Conservation (phyloP, 768 basidiomycete species). For the Mycena venus region DNA sequence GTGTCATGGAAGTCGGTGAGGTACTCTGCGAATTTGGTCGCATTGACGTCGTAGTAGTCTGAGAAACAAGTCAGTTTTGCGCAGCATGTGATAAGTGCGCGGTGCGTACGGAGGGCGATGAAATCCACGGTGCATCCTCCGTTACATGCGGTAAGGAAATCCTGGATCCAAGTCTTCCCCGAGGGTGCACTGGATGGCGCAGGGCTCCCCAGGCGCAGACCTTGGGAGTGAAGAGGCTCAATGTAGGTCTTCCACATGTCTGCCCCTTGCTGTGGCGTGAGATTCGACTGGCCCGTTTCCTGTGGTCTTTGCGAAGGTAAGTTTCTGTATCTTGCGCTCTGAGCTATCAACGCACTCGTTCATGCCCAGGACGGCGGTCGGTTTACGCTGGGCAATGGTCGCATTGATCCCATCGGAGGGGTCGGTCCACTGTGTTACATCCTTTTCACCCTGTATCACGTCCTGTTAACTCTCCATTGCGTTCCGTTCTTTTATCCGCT, state of each 20-base stretch:
- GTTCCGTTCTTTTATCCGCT: too few species aligned
- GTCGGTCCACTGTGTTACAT: slow-evolving; percentile 54
- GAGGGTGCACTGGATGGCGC: slow-evolving; percentile 65
- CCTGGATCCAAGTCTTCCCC: slow-evolving; percentile 67
- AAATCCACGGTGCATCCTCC: slow-evolving; percentile 70
- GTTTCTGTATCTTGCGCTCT: not conserved
- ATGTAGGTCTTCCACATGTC: slow-evolving; percentile 65
- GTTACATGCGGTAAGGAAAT: slow-evolving; percentile 64
- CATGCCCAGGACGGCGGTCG: slow-evolving; percentile 63
- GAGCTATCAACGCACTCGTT: slow-evolving; percentile 57
- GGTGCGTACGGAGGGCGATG: slow-evolving; percentile 63
- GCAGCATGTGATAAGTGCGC: slow-evolving; percentile 38
- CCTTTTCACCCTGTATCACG: slow-evolving; percentile 52
- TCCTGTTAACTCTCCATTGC: too few species aligned
- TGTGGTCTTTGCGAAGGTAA: slow-evolving; percentile 38
- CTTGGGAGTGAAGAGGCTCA: slow-evolving; percentile 61
- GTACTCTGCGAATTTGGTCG: slow-evolving; percentile 60
- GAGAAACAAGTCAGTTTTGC: not conserved
- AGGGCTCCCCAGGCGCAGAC: slow-evolving; percentile 65
- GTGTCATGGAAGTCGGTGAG: slow-evolving; percentile 63
- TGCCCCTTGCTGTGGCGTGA: slow-evolving; percentile 63
- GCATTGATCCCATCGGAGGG: slow-evolving; percentile 50
- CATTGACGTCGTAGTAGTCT: slow-evolving; percentile 69
- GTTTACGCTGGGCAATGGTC: slow-evolving; percentile 50
- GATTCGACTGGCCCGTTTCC: slow-evolving; percentile 61